Evolutionary conservation across 1,284 basidiomycete species (phyloP).

Genomic region (Phenoliferia sp.): DNA sequence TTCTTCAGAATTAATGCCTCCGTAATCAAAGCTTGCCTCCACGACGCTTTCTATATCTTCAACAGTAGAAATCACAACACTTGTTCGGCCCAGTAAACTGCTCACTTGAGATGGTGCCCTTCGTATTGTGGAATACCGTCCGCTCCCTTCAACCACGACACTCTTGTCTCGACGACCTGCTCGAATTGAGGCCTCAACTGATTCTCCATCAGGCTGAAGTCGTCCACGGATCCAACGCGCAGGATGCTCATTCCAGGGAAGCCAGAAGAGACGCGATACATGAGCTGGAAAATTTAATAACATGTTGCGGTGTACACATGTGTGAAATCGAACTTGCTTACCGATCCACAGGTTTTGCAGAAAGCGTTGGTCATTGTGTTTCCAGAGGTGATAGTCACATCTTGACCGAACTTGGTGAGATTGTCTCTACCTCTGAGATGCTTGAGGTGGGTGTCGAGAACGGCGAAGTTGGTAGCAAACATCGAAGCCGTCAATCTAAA

Average conservation of each 20-base stretch:
- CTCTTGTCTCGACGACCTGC: slow-evolving; percentile 37
- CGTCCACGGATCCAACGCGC: slow-evolving; percentile 42
- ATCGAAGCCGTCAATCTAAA: slow-evolving; percentile 41
- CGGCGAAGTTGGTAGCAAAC: slow-evolving; percentile 42
- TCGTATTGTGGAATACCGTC: not conserved
- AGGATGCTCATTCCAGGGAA: slow-evolving; percentile 35
- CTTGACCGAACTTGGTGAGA: not conserved
- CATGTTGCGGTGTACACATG: too few relatives aligned
- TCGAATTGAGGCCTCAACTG: slow-evolving; percentile 39
- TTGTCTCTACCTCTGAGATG: slow-evolving; percentile 34
- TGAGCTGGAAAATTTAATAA: too few relatives aligned
- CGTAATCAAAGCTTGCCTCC: too few relatives aligned
- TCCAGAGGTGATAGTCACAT: slow-evolving; percentile 25
- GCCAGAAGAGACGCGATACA: slow-evolving; percentile 35
- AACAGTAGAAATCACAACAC: too few relatives aligned
- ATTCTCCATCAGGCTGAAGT: slow-evolving; percentile 40
- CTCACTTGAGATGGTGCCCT: too few relatives aligned
- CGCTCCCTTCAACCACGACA: slow-evolving; percentile 34
- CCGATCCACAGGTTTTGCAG: slow-evolving; percentile 38
- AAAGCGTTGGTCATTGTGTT: not conserved
- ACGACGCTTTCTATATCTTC: too few relatives aligned
- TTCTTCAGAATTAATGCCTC: too few relatives aligned
- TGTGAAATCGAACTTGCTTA: too few relatives aligned
- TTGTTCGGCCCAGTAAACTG: too few relatives aligned
- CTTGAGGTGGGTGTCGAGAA: slow-evolving; percentile 33